Evolutionary conservation across 805 yeast species (phyloP), one percentile per base, ranked within the genome.

Genomic region (Barnettozyma californica): DNA sequence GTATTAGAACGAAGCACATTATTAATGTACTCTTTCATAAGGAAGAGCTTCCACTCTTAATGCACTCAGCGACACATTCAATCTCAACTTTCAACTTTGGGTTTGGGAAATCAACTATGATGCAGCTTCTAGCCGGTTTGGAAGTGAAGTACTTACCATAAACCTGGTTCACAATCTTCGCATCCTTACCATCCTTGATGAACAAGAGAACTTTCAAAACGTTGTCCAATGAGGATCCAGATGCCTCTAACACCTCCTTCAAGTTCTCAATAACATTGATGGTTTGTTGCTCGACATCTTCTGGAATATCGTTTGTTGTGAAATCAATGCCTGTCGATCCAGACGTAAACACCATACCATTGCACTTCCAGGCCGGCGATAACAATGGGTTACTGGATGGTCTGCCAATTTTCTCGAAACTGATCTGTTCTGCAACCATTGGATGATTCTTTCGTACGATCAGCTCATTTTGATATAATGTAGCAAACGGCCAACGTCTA

Each of bases 101-200:
- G 58, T 77, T 72, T 57, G 80, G 79, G 66, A 79, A 78, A 6
- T 65, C 71, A 37, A 74, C 81, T 47, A 75, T 67, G 34, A 78
- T 67, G 60, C 80, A 75, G 41, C 76, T 70, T 67, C 84, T 71
- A 8, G 80, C 79, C 18, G 84, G 84, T 53, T 68, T 67, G 41
- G 68, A 65, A 2, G 71, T 68, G 66, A 79, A 74, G 57, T 69
- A 66, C 52, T 71, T 67, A 16, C 64, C 66, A 58, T 78, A 79
- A 38, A 77, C 68, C 41, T 67, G 58, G 62, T 78, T 78, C 54
- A 78, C 68, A 23, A 56, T 61, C 6, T 69, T 58, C 16, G 74
- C 71, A 53, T 75, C 70, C 27, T 65, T 60, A 23, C 70, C 66
- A 53, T 77, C 69, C 23, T 69, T 63, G 45, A 79, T 70, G 58